Evolutionary conservation across 2,329 filamentous ascomycete genomes (phyloP).

Genomic region (Colletotrichum sojae): DNA sequence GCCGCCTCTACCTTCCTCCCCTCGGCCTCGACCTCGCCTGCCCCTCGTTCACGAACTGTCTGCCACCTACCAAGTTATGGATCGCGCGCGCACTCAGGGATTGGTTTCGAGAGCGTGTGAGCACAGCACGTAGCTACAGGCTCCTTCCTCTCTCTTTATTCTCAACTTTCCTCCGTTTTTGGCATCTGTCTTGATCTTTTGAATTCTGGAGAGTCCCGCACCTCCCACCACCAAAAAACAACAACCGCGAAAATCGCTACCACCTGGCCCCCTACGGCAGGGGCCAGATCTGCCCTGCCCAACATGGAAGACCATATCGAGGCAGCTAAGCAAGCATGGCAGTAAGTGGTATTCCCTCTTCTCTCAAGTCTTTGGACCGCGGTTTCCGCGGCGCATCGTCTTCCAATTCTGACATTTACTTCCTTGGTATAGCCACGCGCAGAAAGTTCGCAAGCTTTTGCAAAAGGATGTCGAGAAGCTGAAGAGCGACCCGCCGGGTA

Average conservation of each 20-base stretch:
- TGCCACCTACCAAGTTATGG: constrained; percentile 48
- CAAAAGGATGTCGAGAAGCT: constrained; percentile 60
- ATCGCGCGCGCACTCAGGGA: constrained; percentile 46
- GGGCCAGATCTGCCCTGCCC: constrained; percentile 7
- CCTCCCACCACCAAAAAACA: constrained; percentile 33
- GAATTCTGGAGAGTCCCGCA: constrained; percentile 37
- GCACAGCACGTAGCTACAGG: constrained; percentile 46
- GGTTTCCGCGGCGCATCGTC: background rate
- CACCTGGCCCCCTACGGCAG: background rate
- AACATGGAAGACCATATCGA: constrained; percentile 36
- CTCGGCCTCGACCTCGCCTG: constrained; percentile 19
- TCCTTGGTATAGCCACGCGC: constrained; percentile 53
- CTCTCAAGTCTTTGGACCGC: background rate
- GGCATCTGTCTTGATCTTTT: constrained; percentile 5
- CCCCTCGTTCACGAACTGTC: constrained; percentile 13
- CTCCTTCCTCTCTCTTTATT: constrained; percentile 26
- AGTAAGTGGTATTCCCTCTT: constrained; percentile 50
- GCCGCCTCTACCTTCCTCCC: constrained; percentile 5
- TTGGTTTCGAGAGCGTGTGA: constrained; percentile 48
- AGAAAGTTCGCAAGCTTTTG: constrained; percentile 60
- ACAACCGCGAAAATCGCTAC: constrained; percentile 34
- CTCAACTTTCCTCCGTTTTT: constrained; percentile 3
- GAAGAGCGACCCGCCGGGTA: constrained; percentile 52
- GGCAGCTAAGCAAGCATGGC: constrained; percentile 55
- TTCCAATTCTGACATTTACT: constrained; percentile 6